Evolutionary conservation across 257 asterid species (phyloP).

Genomic region (Petunia secreta): DNA sequence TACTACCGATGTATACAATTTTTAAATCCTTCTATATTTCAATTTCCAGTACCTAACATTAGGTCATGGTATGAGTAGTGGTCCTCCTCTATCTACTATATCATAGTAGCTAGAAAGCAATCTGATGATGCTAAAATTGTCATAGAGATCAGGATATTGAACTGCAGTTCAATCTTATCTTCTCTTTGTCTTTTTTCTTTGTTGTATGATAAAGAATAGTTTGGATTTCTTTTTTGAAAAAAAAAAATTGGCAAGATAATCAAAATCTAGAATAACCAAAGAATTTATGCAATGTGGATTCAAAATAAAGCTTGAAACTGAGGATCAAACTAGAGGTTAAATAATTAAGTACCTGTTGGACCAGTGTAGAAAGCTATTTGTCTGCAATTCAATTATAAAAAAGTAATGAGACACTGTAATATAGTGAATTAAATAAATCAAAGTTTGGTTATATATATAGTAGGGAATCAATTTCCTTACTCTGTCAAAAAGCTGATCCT

Average conservation of each 20-base stretch:
- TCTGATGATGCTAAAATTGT: too few relatives aligned
- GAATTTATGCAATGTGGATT: background rate
- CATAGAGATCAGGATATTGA: background rate
- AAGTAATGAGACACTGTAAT: background rate
- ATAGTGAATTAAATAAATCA: background rate
- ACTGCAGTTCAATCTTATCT: background rate
- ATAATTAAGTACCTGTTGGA: constrained; percentile 70
- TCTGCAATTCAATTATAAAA: constrained; percentile 51
- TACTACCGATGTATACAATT: too few relatives aligned
- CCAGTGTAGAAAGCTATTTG: constrained; percentile 89
- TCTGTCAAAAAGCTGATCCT: constrained; percentile 87
- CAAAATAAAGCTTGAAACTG: background rate
- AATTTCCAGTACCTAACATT: background rate
- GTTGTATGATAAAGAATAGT: background rate
- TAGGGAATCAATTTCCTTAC: constrained; percentile 44
- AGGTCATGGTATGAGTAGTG: background rate
- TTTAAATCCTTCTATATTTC: background rate
- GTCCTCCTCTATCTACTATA: background rate
- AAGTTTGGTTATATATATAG: background rate
- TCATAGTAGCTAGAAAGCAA: too few relatives aligned
- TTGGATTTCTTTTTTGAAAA: background rate
- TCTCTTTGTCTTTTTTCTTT: background rate
- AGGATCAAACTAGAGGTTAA: background rate
- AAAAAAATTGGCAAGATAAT: background rate
- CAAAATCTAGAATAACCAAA: too few relatives aligned